phyloP scores from a whole-genome alignment of 2,329 filamentous ascomycete species.

The Gnomoniopsis smithogilvyi region DNA sequence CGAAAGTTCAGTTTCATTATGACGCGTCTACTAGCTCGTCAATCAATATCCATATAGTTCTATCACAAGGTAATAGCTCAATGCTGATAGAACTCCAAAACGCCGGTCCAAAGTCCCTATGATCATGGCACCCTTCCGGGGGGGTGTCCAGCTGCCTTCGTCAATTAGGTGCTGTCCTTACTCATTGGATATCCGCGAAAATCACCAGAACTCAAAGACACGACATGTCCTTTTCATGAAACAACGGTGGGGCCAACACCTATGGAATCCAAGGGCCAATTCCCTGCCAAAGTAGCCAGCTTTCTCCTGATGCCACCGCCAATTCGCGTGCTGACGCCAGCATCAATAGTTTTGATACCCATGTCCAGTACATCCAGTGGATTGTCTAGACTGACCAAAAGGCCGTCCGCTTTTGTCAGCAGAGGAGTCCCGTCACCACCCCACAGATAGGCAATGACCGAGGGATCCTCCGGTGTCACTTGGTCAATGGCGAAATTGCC shows the following conservation, averaged over 20 bases:
- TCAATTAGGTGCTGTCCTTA: too few relatives aligned
- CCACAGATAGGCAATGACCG: slow-evolving; percentile 36
- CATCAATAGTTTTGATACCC: slow-evolving; percentile 36
- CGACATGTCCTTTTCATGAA: background rate
- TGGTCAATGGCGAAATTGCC: slow-evolving; percentile 36
- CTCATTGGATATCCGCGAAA: background rate
- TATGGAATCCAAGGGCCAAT: slow-evolving; percentile 34
- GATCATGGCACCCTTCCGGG: too few relatives aligned
- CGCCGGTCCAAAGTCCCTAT: too few relatives aligned
- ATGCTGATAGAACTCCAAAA: too few relatives aligned
- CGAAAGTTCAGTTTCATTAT: too few relatives aligned
- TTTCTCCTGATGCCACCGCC: slow-evolving; percentile 44
- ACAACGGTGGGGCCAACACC: background rate
- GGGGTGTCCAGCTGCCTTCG: too few relatives aligned
- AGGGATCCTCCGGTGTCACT: slow-evolving; percentile 35
- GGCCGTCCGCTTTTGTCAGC: slow-evolving; percentile 32
- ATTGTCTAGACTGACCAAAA: slow-evolving; percentile 33
- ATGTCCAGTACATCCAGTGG: slow-evolving; percentile 37
- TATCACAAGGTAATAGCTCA: too few relatives aligned
- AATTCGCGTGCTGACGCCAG: slow-evolving; percentile 39
- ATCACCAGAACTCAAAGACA: background rate
- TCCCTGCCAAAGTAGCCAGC: slow-evolving; percentile 33
- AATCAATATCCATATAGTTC: too few relatives aligned
- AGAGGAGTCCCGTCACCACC: slow-evolving; percentile 33
- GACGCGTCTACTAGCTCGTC: too few relatives aligned